Percentiles rank a stretch among this genome's conserved stretches.
Evolutionary conservation across 257 asterid genomes (phyloP).

Genomic region (Gentiana macrophylla): DNA sequence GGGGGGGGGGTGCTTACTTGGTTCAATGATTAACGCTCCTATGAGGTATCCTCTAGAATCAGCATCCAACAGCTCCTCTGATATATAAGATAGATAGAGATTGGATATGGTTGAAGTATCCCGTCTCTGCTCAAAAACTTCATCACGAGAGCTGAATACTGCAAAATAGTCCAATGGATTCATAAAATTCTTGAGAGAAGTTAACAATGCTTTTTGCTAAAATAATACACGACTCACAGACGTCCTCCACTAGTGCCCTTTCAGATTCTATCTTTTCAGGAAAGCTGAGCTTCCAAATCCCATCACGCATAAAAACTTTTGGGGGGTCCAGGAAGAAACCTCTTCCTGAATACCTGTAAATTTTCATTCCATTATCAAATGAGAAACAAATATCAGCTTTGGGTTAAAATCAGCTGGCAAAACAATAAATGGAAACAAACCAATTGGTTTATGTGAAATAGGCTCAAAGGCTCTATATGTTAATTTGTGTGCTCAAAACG

Average conservation of each 20-base stretch:
- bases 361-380: constrained; percentile 1
- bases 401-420: too few relatives aligned
- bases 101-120: constrained; percentile 53
- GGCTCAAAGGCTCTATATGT: too few relatives aligned
- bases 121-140: constrained; percentile 52
- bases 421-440: too few relatives aligned
- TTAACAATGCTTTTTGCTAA: constrained; percentile 5
- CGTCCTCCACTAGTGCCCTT: constrained; percentile 26
- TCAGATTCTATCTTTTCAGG: constrained; percentile 49
- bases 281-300: constrained; percentile 65
- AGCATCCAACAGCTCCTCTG: constrained; percentile 30
- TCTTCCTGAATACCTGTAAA: constrained; percentile 81
- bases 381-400: too few relatives aligned
- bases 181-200: constrained; percentile 1
- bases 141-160: constrained; percentile 69
- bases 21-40: constrained; percentile 89
- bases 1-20: constrained; percentile 36
- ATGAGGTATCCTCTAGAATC: constrained; percentile 32
- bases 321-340: constrained; percentile 93
- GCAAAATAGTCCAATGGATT: constrained; percentile 20
- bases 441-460: too few relatives aligned
- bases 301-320: constrained; percentile 51
- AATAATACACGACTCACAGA: constrained; percentile 37
- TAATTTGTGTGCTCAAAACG: too few relatives aligned
- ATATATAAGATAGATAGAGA: constrained; percentile 43